A percentile compares a stretch with the other conserved stretches of the same genome.
These are phyloP conservation scores for Asterophora lycoperdoides DNA, from an alignment of 768 basidiomycete species.

Conservation along the genomic window DNA sequence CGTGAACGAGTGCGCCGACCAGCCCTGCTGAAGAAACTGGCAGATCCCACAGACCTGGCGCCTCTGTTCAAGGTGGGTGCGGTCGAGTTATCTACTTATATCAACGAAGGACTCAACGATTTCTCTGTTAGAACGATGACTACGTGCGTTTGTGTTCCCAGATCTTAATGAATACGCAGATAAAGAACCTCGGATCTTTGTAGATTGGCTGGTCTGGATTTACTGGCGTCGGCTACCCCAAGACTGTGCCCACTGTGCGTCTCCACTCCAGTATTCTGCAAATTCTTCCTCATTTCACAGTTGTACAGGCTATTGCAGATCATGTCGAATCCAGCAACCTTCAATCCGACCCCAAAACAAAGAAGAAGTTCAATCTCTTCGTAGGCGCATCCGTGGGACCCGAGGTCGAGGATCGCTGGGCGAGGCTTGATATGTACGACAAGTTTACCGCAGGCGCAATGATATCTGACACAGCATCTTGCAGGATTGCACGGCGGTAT, in stretches of 20 bases:
- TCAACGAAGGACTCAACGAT: background rate
- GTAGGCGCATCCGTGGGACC: conserved; percentile 45
- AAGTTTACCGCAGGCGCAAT: background rate
- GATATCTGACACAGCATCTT: background rate
- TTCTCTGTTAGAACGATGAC: conserved; percentile 36
- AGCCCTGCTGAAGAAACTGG: conserved; percentile 32
- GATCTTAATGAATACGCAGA: background rate
- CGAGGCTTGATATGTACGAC: conserved; percentile 40
- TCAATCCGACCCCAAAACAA: conserved; percentile 37
- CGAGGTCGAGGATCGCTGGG: conserved; percentile 49
- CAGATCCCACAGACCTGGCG: conserved; percentile 34
- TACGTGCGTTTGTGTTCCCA: conserved; percentile 32
- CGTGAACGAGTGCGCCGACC: conserved; percentile 39
- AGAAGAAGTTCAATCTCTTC: conserved; percentile 45
- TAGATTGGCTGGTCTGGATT: conserved; percentile 51
- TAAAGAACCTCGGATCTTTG: background rate
- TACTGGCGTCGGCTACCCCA: conserved; percentile 49
- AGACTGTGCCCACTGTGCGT: conserved; percentile 39
- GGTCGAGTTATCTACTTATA: background rate
- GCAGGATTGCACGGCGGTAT: conserved; percentile 39
- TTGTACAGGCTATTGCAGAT: conserved; percentile 40
- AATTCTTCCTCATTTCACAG: background rate
- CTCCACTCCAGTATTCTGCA: background rate
- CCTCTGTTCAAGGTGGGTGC: conserved; percentile 37
- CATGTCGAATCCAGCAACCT: conserved; percentile 40